Evolutionary conservation across 305 asterid species (phyloP).

Genomic region (Fraxinus sp.): DNA sequence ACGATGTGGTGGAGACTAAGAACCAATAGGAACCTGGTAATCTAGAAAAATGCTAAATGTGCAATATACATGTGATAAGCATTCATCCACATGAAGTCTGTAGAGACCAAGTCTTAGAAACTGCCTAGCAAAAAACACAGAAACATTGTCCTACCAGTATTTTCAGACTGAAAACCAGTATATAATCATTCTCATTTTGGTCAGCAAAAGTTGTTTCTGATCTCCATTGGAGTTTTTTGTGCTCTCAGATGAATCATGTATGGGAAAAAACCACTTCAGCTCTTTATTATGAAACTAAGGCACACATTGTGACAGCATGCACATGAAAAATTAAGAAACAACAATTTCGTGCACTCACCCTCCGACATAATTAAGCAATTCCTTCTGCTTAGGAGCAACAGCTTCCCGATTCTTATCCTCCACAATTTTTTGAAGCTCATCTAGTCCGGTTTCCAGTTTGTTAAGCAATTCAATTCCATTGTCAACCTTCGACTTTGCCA

Average conservation of each 20-base stretch:
- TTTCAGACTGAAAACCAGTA: background rate
- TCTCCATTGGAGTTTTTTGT: background rate
- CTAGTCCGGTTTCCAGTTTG: slow-evolving; percentile 79
- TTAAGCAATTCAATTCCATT: slow-evolving; percentile 74
- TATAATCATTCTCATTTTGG: background rate
- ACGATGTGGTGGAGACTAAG: background rate
- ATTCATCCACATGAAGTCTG: background rate
- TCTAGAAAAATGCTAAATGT: background rate
- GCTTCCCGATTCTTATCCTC: slow-evolving; percentile 79
- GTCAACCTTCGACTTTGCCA: slow-evolving; percentile 77
- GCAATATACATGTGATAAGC: background rate
- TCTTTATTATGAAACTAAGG: background rate
- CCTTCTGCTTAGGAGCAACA: slow-evolving; percentile 88
- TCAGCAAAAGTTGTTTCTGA: background rate
- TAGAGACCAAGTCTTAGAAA: background rate
- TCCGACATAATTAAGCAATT: slow-evolving; percentile 90
- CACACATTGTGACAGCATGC: background rate
- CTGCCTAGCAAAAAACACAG: background rate
- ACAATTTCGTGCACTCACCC: slow-evolving; percentile 56
- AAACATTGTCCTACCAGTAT: background rate
- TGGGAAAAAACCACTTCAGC: background rate
- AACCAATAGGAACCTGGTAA: background rate
- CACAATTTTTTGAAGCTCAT: slow-evolving; percentile 66
- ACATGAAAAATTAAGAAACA: background rate
- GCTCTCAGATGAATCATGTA: background rate